A percentile compares a stretch with the other conserved stretches of the same genome.
These are phyloP conservation scores for Vitis hybrid DNA, from an alignment of 177 flowering plant genomes.

Conservation along the genomic window DNA sequence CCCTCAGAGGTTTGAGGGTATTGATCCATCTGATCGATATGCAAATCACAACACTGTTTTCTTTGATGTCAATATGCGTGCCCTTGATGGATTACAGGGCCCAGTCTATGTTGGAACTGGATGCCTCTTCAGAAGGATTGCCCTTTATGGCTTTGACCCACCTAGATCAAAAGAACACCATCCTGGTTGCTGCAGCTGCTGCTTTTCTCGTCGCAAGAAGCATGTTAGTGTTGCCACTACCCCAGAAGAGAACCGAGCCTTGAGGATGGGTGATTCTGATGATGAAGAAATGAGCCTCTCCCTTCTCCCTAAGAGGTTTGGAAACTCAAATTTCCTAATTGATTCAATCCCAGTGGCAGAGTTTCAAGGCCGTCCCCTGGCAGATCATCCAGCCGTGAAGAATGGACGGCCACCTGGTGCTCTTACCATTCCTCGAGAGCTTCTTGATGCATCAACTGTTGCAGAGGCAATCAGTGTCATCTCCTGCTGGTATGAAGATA, in stretches of 20 bases:
- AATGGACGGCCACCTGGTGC: slow-evolving; percentile 78
- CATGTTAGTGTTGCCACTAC: slow-evolving; percentile 20
- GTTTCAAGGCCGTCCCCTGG: slow-evolving; percentile 67
- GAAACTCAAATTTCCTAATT: slow-evolving; percentile 55
- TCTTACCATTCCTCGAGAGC: slow-evolving; percentile 54
- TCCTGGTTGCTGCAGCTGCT: slow-evolving; percentile 46
- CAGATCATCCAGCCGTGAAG: slow-evolving; percentile 63
- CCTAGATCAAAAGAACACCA: slow-evolving; percentile 60
- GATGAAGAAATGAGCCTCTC: slow-evolving; percentile 58
- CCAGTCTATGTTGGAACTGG: slow-evolving; percentile 81
- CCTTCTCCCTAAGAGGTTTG: slow-evolving; percentile 55
- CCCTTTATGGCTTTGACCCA: slow-evolving; percentile 72
- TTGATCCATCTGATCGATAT: slow-evolving; percentile 86
- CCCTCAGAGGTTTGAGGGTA: slow-evolving; percentile 79
- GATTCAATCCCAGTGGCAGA: slow-evolving; percentile 68
- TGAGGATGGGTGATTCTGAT: slow-evolving; percentile 64
- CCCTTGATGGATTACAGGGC: slow-evolving; percentile 80
- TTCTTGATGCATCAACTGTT: slow-evolving; percentile 60
- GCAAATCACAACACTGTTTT: slow-evolving; percentile 83
- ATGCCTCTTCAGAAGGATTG: slow-evolving; percentile 62
- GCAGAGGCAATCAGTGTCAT: slow-evolving; percentile 73
- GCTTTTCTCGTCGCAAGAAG: slow-evolving; percentile 38
- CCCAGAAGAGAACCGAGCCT: slow-evolving; percentile 49
- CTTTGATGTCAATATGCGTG: slow-evolving; percentile 82
- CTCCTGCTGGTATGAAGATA: slow-evolving; percentile 81